These are phyloP conservation scores for Talaromyces sp. DNA, from an alignment of 2,329 filamentous ascomycete genomes.

Conservation along the genomic window DNA sequence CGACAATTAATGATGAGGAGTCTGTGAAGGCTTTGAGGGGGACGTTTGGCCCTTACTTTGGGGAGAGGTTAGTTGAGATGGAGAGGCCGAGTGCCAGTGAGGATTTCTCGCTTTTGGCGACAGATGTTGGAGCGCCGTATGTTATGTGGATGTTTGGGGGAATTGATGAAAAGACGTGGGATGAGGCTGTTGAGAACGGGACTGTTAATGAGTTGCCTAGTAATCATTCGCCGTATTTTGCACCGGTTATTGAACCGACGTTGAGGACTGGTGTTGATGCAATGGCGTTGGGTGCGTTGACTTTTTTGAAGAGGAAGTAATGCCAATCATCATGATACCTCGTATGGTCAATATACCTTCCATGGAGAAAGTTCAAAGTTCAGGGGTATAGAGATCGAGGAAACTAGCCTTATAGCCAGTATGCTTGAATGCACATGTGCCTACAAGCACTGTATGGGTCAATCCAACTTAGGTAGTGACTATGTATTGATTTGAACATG, in stretches of 20 bases:
- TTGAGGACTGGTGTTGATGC: conserved; percentile 56
- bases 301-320: conserved; percentile 27
- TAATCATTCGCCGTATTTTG: conserved; percentile 63
- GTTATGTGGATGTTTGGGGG: conserved; percentile 62
- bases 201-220: conserved; percentile 54
- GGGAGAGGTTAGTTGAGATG: conserved; percentile 39
- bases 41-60: conserved; percentile 53
- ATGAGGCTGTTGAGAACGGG: conserved; percentile 51
- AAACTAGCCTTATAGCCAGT: too few relatives aligned
- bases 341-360: too few relatives aligned
- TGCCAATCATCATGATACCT: too few relatives aligned
- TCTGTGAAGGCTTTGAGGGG: conserved; percentile 48
- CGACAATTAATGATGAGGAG: conserved; percentile 55
- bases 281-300: conserved; percentile 54
- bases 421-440: background rate
- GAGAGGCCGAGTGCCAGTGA: conserved; percentile 54
- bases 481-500: too few relatives aligned
- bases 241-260: conserved; percentile 60
- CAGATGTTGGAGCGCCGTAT: conserved; percentile 52
- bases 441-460: too few relatives aligned
- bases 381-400: too few relatives aligned
- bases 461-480: too few relatives aligned
- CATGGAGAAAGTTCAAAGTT: too few relatives aligned
- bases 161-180: conserved; percentile 51
- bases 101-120: conserved; percentile 61